Base-by-base conservation (phyloP, 164 flowering plant species). In the Magnolia officinalis region DNA sequence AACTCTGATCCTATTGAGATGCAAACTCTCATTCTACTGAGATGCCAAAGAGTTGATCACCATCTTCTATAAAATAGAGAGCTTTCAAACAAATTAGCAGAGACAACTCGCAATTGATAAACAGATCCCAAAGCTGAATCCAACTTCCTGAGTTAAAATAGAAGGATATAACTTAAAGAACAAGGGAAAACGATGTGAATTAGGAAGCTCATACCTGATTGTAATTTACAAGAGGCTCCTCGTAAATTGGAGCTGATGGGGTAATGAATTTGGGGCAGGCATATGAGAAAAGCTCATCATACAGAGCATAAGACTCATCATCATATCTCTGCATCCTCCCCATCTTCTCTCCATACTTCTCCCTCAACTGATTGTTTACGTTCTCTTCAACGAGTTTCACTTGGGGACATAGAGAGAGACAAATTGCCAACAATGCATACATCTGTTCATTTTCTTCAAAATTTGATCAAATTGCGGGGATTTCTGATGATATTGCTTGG, bases 281-380 rank as follows among this genome's bases (percentile, higher is more conserved):
- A 88, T 96, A 96, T 2, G 99, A 96, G 87, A 96, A 96, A 66
- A 93, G 97, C 86, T 96, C 99, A 77, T 96, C 99, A 87, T 93
- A 96, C 2, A 90, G 88, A 69, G 91, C 89, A 89, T 88, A 93
- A 69, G 98, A 92, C 82, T 94, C 99, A 31, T 96, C 99, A 74
- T 93, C 99, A 76, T 83, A 89, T 80, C 98, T 85, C 85, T 91
- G 98, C 98, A 94, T 94, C 81, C 93, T 89, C 65, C 71, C 74
- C 98, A 96, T 96, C 86, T 96, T 96, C 73, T 96, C 99, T 75
- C 99, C 99, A 80, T 96, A 91, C 82, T 96, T 96, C 85, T 96
- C 99, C 79, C 92, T 86, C 78, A 96, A 76, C 72, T 96, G 99
- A 78, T 90, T 81, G 82, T 89, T 91, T 73, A 93, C 99, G 80